A percentile compares a stretch with the other conserved stretches of the same genome.
Conservation (phyloP, 2,329 filamentous ascomycete species). For the Epichloe bromicola region DNA sequence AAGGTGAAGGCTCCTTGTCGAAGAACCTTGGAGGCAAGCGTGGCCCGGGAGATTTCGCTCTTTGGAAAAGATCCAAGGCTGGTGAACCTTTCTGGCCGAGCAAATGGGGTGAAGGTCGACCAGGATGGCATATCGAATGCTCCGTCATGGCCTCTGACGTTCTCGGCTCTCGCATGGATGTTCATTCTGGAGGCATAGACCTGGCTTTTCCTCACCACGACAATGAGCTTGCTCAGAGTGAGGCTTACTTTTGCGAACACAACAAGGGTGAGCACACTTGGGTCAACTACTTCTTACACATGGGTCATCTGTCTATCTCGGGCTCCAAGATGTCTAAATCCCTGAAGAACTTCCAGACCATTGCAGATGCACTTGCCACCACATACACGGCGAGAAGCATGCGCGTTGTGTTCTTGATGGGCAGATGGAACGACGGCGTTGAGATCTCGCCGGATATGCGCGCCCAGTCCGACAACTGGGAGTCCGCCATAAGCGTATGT, state of each 20-base stretch:
- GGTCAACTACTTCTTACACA: conserved; percentile 94
- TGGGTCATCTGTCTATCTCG: conserved; percentile 75
- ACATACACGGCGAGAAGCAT: conserved; percentile 66
- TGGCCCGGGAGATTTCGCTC: conserved; percentile 69
- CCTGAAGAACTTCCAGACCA: conserved; percentile 91
- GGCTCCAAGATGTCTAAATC: conserved; percentile 95
- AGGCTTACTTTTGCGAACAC: conserved; percentile 60
- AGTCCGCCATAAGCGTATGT: conserved; percentile 57
- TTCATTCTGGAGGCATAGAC: conserved; percentile 87
- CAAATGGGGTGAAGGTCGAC: conserved; percentile 75
- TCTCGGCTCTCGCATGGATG: conserved; percentile 75
- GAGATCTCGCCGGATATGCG: conserved; percentile 81
- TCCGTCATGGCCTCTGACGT: conserved; percentile 87
- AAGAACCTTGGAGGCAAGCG: conserved; percentile 54
- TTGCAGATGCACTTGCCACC: conserved; percentile 61
- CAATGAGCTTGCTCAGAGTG: conserved; percentile 82
- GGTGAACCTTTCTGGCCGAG: conserved; percentile 87
- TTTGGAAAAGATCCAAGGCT: conserved; percentile 87
- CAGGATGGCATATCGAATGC: conserved; percentile 97
- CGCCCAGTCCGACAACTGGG: conserved; percentile 63
- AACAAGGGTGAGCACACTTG: conserved; percentile 51
- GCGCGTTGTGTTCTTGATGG: conserved; percentile 76
- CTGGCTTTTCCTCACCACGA: conserved; percentile 86
- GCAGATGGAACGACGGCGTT: conserved; percentile 80
- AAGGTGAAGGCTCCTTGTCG: conserved; percentile 75